Evolutionary conservation across 768 basidiomycete genomes (phyloP), one percentile per base, ranked within the genome.

Genomic region (Sarcomyxa edulis): DNA sequence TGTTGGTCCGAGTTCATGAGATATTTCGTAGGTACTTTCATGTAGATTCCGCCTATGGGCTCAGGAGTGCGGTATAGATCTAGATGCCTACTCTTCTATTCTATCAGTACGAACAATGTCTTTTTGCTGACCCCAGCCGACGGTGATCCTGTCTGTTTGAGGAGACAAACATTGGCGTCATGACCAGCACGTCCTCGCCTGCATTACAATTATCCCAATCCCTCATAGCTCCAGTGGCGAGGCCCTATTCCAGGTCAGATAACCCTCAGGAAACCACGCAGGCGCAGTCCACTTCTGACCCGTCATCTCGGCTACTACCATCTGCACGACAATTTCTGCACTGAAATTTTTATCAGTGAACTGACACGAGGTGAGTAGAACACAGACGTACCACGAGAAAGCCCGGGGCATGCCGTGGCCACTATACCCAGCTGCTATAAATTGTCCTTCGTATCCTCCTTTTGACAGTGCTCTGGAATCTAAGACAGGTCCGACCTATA

Each of bases 401-500:
- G 81, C 76, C 4, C 83, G 74, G 4, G 86, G 76, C 84, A 90
- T 89, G 0, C 87, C 88, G 46, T 89, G 87, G 1, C 87, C 87
- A 0, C 75, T 68, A 48, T 76, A 88, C 3, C 85, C 87, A 0
- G 79, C 85, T 6, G 78, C 65, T 10, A 89, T 76, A 50, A 76
- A 88, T 45, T 88, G 85, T 0, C 82, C 81, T 6, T 65, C 48
- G 40, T 67, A 69, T 1, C 49, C 39, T 5, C 52, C 49, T 4
- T 36, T 39, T n/a, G 55, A 41, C 6, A 41, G 38, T 1, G 46
- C 45, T 8, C 50, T 49, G 20, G 54, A 35, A 26, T 55, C 61
- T 7, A 74, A 41, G 2, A 84, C 73, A 2, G 77, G 78, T 14
- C 84, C 81, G 11, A 86, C 79, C 84, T 84, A 44, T 24, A 32